Evolutionary conservation across 768 basidiomycete genomes (phyloP).

Genomic region (Lactarius hengduanensis): DNA sequence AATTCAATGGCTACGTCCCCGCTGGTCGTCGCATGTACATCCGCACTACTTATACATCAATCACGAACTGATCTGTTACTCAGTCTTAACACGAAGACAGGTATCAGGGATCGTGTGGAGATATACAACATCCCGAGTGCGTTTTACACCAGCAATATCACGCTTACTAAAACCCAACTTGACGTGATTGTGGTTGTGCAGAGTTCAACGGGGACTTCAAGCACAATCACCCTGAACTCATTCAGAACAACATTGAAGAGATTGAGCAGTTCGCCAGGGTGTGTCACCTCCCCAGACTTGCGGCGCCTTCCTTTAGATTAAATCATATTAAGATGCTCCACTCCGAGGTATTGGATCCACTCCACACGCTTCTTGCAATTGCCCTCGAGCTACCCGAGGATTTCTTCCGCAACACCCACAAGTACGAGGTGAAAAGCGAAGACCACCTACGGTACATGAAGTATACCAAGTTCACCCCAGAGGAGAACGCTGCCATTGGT

Average conservation of each 20-base stretch:
- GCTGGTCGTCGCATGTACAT: conserved; percentile 42
- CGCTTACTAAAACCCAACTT: neutral
- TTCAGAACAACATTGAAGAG: conserved; percentile 42
- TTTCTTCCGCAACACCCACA: conserved; percentile 46
- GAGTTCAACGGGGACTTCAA: conserved; percentile 47
- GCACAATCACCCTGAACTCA: conserved; percentile 42
- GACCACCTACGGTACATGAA: conserved; percentile 56
- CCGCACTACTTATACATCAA: neutral
- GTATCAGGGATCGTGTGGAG: conserved; percentile 45
- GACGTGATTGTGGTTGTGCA: conserved; percentile 19
- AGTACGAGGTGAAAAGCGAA: conserved; percentile 48
- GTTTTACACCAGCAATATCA: conserved; percentile 12
- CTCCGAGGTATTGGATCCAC: conserved; percentile 46
- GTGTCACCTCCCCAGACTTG: neutral
- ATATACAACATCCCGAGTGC: conserved; percentile 53
- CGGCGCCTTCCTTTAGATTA: neutral
- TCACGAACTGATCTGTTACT: neutral
- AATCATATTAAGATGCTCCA: conserved; percentile 38
- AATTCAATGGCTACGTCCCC: conserved; percentile 51
- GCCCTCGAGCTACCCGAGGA: conserved; percentile 54
- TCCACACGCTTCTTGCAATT: conserved; percentile 48
- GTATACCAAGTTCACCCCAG: conserved; percentile 45
- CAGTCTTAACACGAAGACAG: conserved; percentile 39
- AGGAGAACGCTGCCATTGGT: conserved; percentile 41
- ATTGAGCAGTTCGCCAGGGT: conserved; percentile 44